A percentile compares a stretch with the other conserved stretches of the same genome.
These are phyloP conservation scores for Cyberlindnera meyerae DNA, from an alignment of 805 yeast genomes.

Conservation along the genomic window DNA sequence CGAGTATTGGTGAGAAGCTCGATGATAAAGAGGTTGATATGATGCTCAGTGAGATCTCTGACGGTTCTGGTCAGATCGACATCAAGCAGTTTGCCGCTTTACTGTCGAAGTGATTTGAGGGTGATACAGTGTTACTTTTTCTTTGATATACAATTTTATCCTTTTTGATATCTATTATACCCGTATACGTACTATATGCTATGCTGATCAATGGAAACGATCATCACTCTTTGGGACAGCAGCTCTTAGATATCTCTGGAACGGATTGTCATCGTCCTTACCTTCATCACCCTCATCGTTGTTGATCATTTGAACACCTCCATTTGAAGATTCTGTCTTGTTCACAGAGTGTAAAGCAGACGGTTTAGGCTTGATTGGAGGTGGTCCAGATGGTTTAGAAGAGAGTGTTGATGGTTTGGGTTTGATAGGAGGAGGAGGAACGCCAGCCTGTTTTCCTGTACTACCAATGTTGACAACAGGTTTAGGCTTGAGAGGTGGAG, in stretches of 20 bases:
- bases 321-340: not conserved
- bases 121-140: not conserved
- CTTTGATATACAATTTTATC: no score
- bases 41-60: constrained; percentile 93
- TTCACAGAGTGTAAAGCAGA: no score
- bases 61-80: constrained; percentile 95
- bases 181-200: no score
- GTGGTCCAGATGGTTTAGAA: no score
- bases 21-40: constrained; percentile 96
- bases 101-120: constrained; percentile 55
- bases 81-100: constrained; percentile 94
- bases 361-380: not conserved
- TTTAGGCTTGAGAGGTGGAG: not conserved
- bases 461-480: no score
- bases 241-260: constrained; percentile 31
- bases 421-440: constrained; percentile 1
- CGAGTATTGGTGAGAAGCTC: constrained; percentile 95
- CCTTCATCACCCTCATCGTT: constrained; percentile 9
- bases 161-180: no score
- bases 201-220: constrained; percentile 23
- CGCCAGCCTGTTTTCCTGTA: not conserved
- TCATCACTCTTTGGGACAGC: constrained; percentile 35
- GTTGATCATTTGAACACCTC: not conserved
- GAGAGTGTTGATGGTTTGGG: constrained; percentile 1
- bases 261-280: constrained; percentile 30